Evolutionary conservation across 2,329 filamentous ascomycete genomes (phyloP), one percentile per base, ranked within the genome.

Genomic region (Colletotrichum destructivum): DNA sequence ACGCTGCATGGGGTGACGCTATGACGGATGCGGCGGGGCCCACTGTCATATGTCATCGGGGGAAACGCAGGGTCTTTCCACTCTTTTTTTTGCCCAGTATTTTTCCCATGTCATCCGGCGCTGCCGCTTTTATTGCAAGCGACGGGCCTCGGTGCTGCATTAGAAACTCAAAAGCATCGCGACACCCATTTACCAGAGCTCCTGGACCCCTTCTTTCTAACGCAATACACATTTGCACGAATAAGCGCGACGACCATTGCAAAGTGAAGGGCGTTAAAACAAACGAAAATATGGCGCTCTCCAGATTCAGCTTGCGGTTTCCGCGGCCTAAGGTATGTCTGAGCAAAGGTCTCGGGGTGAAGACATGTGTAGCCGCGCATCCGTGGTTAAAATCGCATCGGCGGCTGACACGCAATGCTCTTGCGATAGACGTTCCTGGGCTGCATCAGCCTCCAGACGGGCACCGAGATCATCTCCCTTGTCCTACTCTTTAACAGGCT

Each of bases 401-500:
- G 46, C 11, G 42, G 21, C 62, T 68, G 23, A 72, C 44, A 44
- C 8, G 46, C 23, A 8, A 44, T 47, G 23, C n/a, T 8, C 62
- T 42, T 26, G 31, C 54, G 47, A 62, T 80, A 98, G 95, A 92
- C 90, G 57, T 96, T 98, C 81, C 89, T 98, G 75, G 94, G 94
- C 80, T 86, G 95, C 78, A 92, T 98, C 86, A 94, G 93, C 79
- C 90, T 98, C 66, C 93, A 94, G 77, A 96, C 94, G 44, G 95
- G 94, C 75, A 92, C 94, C 57, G 94, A 96, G 76, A 88, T 98
- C 78, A 94, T 98, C 77, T 91, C 93, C 5, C 87, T 96, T 73
- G 91, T 93, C 13, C 89, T 97, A 74, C 88, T 97, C 66, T 92
- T 98, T 84, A 98, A 98, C 88, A 98, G 98, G 83, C 90, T 95